phyloP scores from a whole-genome alignment of 352 stramenopile genomes.

The Hyphochytrium catenoides region DNA sequence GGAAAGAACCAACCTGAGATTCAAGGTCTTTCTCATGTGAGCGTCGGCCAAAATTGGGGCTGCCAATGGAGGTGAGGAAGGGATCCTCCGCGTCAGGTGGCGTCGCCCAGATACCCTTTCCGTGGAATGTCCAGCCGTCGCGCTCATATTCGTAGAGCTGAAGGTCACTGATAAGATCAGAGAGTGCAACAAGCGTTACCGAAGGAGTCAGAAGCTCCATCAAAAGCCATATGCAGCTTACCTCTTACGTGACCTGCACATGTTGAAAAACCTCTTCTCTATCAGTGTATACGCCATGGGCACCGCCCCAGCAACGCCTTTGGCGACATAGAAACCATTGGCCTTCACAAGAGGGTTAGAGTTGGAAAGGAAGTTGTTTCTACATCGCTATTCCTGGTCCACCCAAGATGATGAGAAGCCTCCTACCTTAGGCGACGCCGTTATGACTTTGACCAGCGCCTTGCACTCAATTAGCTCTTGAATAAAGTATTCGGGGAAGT shows the following conservation, averaged over 20 bases:
- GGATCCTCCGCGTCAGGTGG: constrained; percentile 15
- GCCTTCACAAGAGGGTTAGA: neutral
- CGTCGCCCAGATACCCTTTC: constrained; percentile 53
- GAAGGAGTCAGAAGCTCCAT: neutral
- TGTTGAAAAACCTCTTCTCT: constrained; percentile 42
- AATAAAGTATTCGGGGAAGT: constrained; percentile 38
- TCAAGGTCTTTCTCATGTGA: constrained; percentile 46
- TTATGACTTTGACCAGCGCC: constrained; percentile 27
- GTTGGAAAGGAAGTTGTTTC: neutral
- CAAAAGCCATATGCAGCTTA: constrained; percentile 8
- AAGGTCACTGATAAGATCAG: no score
- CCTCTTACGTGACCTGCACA: constrained; percentile 11
- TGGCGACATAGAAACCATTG: no score
- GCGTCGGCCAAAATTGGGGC: constrained; percentile 45
- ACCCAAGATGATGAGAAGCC: constrained; percentile 21
- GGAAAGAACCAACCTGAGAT: no score
- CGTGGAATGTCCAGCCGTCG: constrained; percentile 41
- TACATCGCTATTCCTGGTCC: constrained; percentile 29
- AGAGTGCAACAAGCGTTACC: neutral
- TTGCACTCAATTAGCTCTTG: constrained; percentile 18
- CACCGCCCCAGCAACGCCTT: constrained; percentile 16
- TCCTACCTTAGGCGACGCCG: constrained; percentile 30
- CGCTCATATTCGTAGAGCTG: constrained; percentile 38
- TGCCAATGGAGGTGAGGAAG: constrained; percentile 37
- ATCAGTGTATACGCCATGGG: constrained; percentile 57